Conservation (phyloP, 2,329 filamentous ascomycete species). For the Calonectria hongkongensis region DNA sequence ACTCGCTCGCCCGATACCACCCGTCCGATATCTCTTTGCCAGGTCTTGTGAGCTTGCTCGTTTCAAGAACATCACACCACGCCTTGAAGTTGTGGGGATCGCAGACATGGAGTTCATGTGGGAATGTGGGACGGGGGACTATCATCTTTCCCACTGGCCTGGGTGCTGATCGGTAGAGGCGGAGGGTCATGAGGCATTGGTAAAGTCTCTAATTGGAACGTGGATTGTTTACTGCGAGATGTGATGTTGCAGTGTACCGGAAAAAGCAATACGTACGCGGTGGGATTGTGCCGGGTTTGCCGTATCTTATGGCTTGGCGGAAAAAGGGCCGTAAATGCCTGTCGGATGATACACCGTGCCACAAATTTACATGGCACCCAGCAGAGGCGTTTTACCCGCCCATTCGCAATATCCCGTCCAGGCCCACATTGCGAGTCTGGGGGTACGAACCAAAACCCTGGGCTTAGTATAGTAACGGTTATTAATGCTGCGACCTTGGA, state of each 20-base stretch:
- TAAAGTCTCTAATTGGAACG: not conserved
- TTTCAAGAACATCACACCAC: not conserved
- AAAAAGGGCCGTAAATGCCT: slow-evolving; percentile 5
- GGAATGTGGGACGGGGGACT: not conserved
- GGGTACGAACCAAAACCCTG: not conserved
- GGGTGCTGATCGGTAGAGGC: not conserved
- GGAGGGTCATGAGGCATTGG: not conserved
- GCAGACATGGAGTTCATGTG: not conserved
- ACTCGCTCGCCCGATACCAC: too few relatives aligned
- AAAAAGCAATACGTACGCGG: not conserved
- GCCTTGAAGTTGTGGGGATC: too few relatives aligned
- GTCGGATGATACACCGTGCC: slow-evolving; percentile 7
- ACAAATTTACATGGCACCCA: not conserved
- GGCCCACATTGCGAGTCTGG: too few relatives aligned
- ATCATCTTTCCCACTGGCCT: too few relatives aligned
- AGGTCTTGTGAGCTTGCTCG: not conserved
- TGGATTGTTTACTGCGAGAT: too few relatives aligned
- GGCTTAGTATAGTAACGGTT: not conserved
- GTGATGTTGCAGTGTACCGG: not conserved
- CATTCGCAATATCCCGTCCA: not conserved
- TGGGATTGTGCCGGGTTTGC: slow-evolving; percentile 10
- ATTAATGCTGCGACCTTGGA: not conserved
- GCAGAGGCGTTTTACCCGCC: not conserved
- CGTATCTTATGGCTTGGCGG: slow-evolving; percentile 5
- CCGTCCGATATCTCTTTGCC: not conserved